Conservation (phyloP, 305 asterid genomes). For the Fraxinus latifolia region DNA sequence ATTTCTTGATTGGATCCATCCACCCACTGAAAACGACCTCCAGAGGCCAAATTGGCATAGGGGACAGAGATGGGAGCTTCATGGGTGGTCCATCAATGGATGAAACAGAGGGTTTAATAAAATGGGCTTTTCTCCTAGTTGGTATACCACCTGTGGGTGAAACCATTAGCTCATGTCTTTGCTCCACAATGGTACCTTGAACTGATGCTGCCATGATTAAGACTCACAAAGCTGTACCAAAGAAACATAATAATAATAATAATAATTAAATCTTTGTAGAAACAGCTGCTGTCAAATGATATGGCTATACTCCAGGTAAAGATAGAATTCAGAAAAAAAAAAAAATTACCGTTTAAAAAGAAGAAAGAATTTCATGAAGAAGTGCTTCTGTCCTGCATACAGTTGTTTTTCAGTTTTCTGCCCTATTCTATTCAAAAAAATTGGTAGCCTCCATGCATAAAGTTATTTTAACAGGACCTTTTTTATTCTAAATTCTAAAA, state of each 20-base stretch:
- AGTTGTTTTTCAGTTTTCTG: not conserved
- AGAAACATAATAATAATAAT: not conserved
- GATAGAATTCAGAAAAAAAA: not conserved
- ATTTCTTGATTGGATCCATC: conserved; percentile 16
- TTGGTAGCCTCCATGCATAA: no score
- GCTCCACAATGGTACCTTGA: conserved; percentile 17
- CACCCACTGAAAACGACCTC: conserved; percentile 21
- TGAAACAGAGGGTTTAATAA: conserved; percentile 19
- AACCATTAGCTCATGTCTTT: conserved; percentile 25
- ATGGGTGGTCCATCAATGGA: not conserved
- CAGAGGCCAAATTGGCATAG: conserved; percentile 21
- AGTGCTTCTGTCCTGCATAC: not conserved
- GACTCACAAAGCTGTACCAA: not conserved
- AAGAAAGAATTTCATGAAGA: not conserved
- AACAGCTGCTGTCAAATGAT: not conserved
- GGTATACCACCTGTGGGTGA: conserved; percentile 22
- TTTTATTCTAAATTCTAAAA: no score
- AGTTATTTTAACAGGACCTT: no score
- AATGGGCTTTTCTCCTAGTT: conserved; percentile 17
- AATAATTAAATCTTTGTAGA: not conserved
- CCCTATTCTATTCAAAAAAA: no score
- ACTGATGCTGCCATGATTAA: not conserved
- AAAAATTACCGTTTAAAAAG: not conserved
- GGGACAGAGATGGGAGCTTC: not conserved
- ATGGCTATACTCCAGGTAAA: not conserved